These are phyloP conservation scores for Phytophthora uliginosa DNA, from an alignment of 352 stramenopile species.

Conservation along the genomic window DNA sequence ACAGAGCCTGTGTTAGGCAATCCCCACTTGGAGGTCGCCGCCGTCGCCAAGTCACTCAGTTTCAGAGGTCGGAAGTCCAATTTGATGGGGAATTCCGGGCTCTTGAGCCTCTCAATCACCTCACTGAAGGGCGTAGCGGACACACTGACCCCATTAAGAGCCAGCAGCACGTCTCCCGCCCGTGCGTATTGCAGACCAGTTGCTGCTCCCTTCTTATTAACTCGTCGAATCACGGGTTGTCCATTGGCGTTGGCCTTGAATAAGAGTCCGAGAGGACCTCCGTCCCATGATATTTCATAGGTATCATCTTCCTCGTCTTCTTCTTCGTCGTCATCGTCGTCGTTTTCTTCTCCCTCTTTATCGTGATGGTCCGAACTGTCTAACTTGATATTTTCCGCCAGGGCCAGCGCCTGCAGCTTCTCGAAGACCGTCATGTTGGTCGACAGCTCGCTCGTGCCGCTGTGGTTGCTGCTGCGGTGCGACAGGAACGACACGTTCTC, in stretches of 20 bases:
- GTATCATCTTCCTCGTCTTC: slow-evolving; percentile 72
- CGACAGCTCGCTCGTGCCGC: slow-evolving; percentile 29
- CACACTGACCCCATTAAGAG: slow-evolving; percentile 70
- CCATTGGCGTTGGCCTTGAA: slow-evolving; percentile 72
- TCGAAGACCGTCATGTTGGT: slow-evolving; percentile 53
- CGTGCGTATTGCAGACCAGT: slow-evolving; percentile 70
- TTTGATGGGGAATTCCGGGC: slow-evolving; percentile 68
- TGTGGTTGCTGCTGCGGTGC: slow-evolving; percentile 40
- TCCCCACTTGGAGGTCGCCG: slow-evolving; percentile 27
- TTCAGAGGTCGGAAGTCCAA: slow-evolving; percentile 77
- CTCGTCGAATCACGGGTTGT: slow-evolving; percentile 72
- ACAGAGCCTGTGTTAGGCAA: slow-evolving; percentile 38
- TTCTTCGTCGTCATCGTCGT: slow-evolving; percentile 52
- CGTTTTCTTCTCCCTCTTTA: slow-evolving; percentile 19
- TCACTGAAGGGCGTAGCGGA: slow-evolving; percentile 62
- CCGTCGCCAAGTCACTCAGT: slow-evolving; percentile 46
- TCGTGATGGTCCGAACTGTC: slow-evolving; percentile 15
- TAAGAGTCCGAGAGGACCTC: slow-evolving; percentile 73
- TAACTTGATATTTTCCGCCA: slow-evolving; percentile 56
- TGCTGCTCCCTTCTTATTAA: slow-evolving; percentile 79
- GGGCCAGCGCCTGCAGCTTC: slow-evolving; percentile 64
- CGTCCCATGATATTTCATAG: slow-evolving; percentile 79
- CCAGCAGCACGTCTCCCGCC: slow-evolving; percentile 80
- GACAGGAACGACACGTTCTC: slow-evolving; percentile 31
- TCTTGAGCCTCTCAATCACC: slow-evolving; percentile 75